Base-by-base conservation (phyloP, 2,329 filamentous ascomycete genomes). In the Didymella pomorum region DNA sequence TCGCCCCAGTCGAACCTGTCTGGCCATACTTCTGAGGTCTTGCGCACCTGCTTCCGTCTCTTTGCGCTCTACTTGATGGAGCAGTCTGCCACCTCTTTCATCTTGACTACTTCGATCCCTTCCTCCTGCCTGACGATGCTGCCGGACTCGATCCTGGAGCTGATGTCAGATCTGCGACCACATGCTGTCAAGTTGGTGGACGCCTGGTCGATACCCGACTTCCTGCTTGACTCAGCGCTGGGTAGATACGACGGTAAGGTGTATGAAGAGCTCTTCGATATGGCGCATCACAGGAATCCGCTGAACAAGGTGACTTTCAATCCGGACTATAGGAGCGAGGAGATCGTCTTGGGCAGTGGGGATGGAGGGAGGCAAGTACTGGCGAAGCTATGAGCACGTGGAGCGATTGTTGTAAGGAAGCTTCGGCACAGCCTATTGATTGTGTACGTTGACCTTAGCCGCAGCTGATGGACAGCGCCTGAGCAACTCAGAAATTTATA, bases 171-270 rank as follows among this genome's bases (percentile, higher is more conserved):
- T 29, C 75, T 84, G 21, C 71, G 82, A 18, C 82, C 82, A 1
- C 82, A 84, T 66, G 82, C 82, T 0, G 82, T 85, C 1, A 77
- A 77, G 21, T 64, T 85, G 9, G 82, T 85, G 8, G 82, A 84
- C 65, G 73, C 80, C 1, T 85, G 82, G 82, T 78, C 76, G 50
- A 78, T 84, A 33, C 83, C 83, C 1, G 83, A 84, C 65, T 85
- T 79, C 61, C 61, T 84, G 49, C 75, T 84, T 0, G 79, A 84
- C 49, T 83, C 81, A 67, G 80, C 82, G 6, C 67, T 85, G 37
- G 83, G 83, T 0, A 71, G 82, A 42, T 80, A 77, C 55, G 82
- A 85, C 66, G 83, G 83, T 2, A 80, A 77, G 49, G 82, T 84
- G 7, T 85, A 85, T 62, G 83, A 85, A 64, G 80, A 84, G 54